These are phyloP conservation scores for Isabelozyma heimii DNA, from an alignment of 805 yeast genomes.

Conservation along the genomic window DNA sequence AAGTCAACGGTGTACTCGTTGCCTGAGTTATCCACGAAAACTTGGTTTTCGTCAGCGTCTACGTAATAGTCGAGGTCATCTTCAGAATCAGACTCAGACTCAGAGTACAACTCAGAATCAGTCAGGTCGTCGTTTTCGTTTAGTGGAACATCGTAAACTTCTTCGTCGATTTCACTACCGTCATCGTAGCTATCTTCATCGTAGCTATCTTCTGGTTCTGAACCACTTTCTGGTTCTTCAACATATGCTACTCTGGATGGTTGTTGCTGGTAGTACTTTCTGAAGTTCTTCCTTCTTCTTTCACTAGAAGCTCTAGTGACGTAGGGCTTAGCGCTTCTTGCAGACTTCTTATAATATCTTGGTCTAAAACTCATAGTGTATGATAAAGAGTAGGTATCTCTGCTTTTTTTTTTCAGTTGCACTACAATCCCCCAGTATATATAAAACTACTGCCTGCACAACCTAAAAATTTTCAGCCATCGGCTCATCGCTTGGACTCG, in stretches of 20 bases:
- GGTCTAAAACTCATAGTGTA: conserved; percentile 9
- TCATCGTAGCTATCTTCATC: conserved; percentile 9
- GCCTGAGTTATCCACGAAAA: conserved; percentile 1
- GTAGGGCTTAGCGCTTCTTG: conserved; percentile 2
- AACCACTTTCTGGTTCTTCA: conserved; percentile 41
- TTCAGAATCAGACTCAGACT: conserved; percentile 7
- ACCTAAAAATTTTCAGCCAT: neutral
- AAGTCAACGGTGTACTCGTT: conserved; percentile 14
- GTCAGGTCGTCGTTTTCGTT: neutral
- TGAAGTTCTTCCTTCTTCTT: conserved; percentile 24
- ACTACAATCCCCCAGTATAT: neutral
- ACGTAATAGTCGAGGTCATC: conserved; percentile 6
- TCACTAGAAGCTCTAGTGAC: conserved; percentile 8
- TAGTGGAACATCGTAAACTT: conserved; percentile 1
- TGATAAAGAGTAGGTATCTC: neutral
- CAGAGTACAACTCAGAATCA: conserved; percentile 5
- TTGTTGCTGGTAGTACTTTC: conserved; percentile 34
- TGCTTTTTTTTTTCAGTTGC: neutral
- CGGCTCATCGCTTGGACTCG: neutral
- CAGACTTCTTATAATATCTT: conserved; percentile 22
- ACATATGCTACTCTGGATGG: conserved; percentile 33
- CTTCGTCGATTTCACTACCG: conserved; percentile 7
- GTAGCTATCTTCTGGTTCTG: conserved; percentile 3
- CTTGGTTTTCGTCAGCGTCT: conserved; percentile 14
- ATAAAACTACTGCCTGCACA: neutral